A percentile compares a stretch with the other conserved stretches of the same genome.
Evolutionary conservation across 2,329 filamentous ascomycete genomes (phyloP).

Genomic region (Aspergillus novoparasiticus): DNA sequence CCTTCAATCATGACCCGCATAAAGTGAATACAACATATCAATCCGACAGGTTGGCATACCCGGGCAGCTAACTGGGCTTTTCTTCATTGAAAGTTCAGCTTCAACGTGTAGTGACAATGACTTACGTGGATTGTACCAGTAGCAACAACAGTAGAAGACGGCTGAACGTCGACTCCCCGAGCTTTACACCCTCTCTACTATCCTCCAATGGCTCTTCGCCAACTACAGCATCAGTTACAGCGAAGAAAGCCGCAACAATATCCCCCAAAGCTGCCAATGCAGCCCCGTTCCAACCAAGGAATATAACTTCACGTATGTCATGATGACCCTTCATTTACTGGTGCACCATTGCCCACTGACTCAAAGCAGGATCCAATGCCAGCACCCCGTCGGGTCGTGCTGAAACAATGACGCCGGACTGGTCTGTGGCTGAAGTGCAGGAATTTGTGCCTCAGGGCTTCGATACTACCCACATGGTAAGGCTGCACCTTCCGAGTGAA

Average conservation of each 20-base stretch:
- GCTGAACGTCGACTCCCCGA: slow-evolving; percentile 93
- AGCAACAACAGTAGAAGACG: slow-evolving; percentile 60
- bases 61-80: slow-evolving; percentile 8
- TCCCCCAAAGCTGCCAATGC: slow-evolving; percentile 90
- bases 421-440: slow-evolving; percentile 48
- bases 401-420: slow-evolving; percentile 46
- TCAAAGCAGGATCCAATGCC: slow-evolving; percentile 41
- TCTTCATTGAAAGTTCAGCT: not conserved
- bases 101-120: slow-evolving; percentile 7
- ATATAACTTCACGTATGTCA: slow-evolving; percentile 41
- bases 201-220: slow-evolving; percentile 41
- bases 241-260: slow-evolving; percentile 71
- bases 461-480: slow-evolving; percentile 52
- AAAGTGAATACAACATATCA: slow-evolving; percentile 54
- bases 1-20: slow-evolving; percentile 82
- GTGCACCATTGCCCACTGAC: slow-evolving; percentile 24
- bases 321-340: slow-evolving; percentile 1
- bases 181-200: slow-evolving; percentile 73
- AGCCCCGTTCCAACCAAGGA: slow-evolving; percentile 58
- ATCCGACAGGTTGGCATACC: slow-evolving; percentile 40
- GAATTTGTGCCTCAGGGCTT: slow-evolving; percentile 59
- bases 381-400: slow-evolving; percentile 44
- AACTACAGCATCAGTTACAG: slow-evolving; percentile 22
- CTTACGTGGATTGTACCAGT: slow-evolving; percentile 21
- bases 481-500: slow-evolving; percentile 26